Conservation (phyloP, 129 eudicot species). For the Tanacetum coccineum region DNA sequence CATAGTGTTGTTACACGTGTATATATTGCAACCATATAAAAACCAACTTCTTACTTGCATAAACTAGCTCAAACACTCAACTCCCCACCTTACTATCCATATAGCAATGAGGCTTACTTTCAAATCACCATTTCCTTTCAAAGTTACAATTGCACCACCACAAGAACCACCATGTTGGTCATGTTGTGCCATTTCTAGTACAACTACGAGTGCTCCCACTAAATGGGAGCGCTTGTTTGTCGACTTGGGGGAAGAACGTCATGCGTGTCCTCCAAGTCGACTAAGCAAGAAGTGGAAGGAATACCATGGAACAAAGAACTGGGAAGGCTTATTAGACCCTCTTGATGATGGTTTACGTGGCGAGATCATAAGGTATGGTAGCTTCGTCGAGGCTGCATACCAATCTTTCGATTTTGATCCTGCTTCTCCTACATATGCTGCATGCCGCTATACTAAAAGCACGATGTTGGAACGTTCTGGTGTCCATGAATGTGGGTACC, state of each 20-base stretch:
- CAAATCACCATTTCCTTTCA: constrained; percentile 39
- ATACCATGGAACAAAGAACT: constrained; percentile 60
- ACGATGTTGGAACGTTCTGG: constrained; percentile 44
- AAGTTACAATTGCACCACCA: constrained; percentile 18
- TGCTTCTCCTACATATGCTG: constrained; percentile 47
- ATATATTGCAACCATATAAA: constrained; percentile 17
- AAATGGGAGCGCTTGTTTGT: constrained; percentile 34
- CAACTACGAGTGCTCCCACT: constrained; percentile 21
- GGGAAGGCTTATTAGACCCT: constrained; percentile 91
- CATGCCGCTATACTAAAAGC: constrained; percentile 35
- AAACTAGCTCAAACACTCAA: constrained; percentile 20
- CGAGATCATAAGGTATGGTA: constrained; percentile 74
- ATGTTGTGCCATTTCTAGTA: constrained; percentile 18
- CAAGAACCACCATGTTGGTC: constrained; percentile 21
- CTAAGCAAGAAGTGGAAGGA: constrained; percentile 62
- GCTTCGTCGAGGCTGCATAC: constrained; percentile 74
- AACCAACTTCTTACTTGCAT: constrained; percentile 9
- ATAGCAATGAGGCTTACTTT: constrained; percentile 28
- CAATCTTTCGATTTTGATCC: constrained; percentile 58
- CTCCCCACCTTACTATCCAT: neutral
- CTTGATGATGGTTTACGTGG: constrained; percentile 58
- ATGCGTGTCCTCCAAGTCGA: neutral
- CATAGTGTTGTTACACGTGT: constrained; percentile 22
- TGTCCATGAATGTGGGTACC: constrained; percentile 47
- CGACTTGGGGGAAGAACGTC: constrained; percentile 2